phyloP scores from a whole-genome alignment of 2,329 filamentous ascomycete species.

The Ophioceras dolichostomum region DNA sequence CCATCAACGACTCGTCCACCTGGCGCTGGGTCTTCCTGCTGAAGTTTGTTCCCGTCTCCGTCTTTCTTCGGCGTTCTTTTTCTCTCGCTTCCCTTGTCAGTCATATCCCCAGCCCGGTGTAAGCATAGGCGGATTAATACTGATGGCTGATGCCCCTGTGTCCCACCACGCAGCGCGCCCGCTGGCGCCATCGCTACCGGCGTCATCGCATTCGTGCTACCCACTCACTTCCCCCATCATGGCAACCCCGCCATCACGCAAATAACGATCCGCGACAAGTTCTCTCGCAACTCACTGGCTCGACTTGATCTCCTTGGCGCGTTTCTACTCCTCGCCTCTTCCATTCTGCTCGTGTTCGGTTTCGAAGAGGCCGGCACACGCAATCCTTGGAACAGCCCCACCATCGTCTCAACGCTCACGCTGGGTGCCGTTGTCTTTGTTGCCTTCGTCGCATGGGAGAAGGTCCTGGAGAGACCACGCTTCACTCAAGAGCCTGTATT shows the following conservation, averaged over 20 bases:
- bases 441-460: constrained; percentile 18
- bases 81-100: too few species aligned
- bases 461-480: constrained; percentile 5
- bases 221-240: constrained; percentile 14
- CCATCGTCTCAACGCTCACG: constrained; percentile 20
- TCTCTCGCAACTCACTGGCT: constrained; percentile 11
- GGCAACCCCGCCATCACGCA: not conserved
- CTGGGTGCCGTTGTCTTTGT: constrained; percentile 12
- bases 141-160: too few species aligned
- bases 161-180: constrained; percentile 21
- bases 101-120: too few species aligned
- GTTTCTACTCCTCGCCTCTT: constrained; percentile 23
- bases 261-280: constrained; percentile 7
- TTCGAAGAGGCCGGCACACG: constrained; percentile 28
- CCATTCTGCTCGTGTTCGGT: constrained; percentile 30
- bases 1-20: constrained; percentile 22
- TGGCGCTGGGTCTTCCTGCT: constrained; percentile 36
- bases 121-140: too few species aligned
- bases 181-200: constrained; percentile 13
- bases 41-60: constrained; percentile 20
- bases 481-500: constrained; percentile 18
- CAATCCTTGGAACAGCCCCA: constrained; percentile 27
- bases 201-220: constrained; percentile 14
- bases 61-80: too few species aligned
- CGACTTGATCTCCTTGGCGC: constrained; percentile 19